Evolutionary conservation across 306 rosid genomes (phyloP), one percentile per base, ranked within the genome.

Genomic region (Cicer chorassanicum): DNA sequence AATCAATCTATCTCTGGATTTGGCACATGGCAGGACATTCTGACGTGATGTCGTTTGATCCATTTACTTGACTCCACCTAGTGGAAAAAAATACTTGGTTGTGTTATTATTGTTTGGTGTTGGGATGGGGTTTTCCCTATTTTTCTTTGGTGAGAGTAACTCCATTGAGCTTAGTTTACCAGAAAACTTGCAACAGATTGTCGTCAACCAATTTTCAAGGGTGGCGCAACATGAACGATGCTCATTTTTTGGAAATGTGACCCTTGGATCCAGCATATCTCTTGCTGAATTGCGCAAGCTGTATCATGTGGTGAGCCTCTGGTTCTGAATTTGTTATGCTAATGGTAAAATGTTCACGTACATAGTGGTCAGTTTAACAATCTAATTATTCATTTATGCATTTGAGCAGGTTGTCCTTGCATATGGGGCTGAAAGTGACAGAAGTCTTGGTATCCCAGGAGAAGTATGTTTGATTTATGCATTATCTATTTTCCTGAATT

Each of bases 351-450:
- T 6, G 56, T 57, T 61, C 0, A n/a, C 14, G 43, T 43, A 19
- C 49, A 54, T 71, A 36, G 45, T 14, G 44, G 48, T 42, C 45
- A 3, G 72, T 19, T 76, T 11, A 81, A 15, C 39, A 43, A 54
- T 80, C 67, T 84, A 61, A 76, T 56, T 13, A 42, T 55, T 65
- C 46, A 9, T 68, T 24, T 49, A 65, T 77, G 78, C 24, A 19
- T 81, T 68, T 71, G 81, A 63, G 74, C 86, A 94, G 99, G 97
- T 92, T 80, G 90, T 92, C 84, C 96, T 94, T 24, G 90, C 97
- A 29, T 94, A 88, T 45, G 97, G 99, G 45, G 97, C 99, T 73
- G 99, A 91, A 85, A 91, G 95, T 80, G 97, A 91, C 76, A 86
- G 96, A 87, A 85, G 51, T 79, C 91, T 94, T 68, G 93, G 97